Evolutionary conservation across 2,329 filamentous ascomycete species (phyloP).

Genomic region (Colletotrichum sp.): DNA sequence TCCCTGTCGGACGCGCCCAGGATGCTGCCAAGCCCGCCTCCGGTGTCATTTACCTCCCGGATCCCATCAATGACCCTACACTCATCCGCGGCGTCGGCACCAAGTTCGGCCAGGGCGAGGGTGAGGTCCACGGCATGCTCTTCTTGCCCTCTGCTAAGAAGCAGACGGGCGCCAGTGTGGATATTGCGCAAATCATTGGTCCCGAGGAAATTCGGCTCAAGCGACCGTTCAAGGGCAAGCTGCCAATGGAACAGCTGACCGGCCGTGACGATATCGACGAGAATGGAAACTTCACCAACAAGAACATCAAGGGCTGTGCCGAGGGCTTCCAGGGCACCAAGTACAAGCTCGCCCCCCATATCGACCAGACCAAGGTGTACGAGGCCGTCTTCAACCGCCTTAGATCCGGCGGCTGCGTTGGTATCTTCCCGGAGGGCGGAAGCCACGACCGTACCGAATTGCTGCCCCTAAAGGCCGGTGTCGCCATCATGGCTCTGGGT

Average conservation of each 20-base stretch:
- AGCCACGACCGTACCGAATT: slow-evolving; percentile 94
- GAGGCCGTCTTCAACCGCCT: slow-evolving; percentile 89
- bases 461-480: slow-evolving; percentile 91
- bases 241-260: slow-evolving; percentile 81
- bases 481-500: slow-evolving; percentile 97
- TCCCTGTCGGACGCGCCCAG: slow-evolving; percentile 92
- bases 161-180: slow-evolving; percentile 75
- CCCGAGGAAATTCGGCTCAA: slow-evolving; percentile 85
- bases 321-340: slow-evolving; percentile 76
- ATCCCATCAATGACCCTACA: slow-evolving; percentile 83
- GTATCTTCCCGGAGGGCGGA: slow-evolving; percentile 96
- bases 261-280: slow-evolving; percentile 75
- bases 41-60: slow-evolving; percentile 86
- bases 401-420: slow-evolving; percentile 83
- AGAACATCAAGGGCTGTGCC: slow-evolving; percentile 55
- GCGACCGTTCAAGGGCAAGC: slow-evolving; percentile 80
- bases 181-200: slow-evolving; percentile 81
- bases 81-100: slow-evolving; percentile 81
- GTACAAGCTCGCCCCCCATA: slow-evolving; percentile 89
- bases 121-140: slow-evolving; percentile 80
- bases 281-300: slow-evolving; percentile 66
- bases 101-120: slow-evolving; percentile 76
- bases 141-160: slow-evolving; percentile 87
- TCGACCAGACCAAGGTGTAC: slow-evolving; percentile 93
- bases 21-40: slow-evolving; percentile 81